These are phyloP conservation scores for Apophysomyces ossiformis DNA, from an alignment of 371 early-diverging fungal genomes.

Conservation along the genomic window DNA sequence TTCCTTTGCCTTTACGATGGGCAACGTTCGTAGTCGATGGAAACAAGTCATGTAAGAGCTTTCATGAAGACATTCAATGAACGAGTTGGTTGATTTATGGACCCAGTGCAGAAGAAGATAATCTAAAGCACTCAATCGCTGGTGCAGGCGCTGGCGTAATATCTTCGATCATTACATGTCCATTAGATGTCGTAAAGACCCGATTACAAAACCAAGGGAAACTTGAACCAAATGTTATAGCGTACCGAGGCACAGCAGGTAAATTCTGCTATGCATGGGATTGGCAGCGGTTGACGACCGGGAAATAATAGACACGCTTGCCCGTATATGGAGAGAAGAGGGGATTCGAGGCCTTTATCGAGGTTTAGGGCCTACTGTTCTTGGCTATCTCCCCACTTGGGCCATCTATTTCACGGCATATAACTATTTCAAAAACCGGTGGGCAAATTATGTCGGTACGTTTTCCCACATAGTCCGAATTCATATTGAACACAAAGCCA, in stretches of 20 bases:
- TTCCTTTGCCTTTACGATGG: conserved; percentile 18
- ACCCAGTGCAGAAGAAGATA: conserved; percentile 54
- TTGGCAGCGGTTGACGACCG: background rate
- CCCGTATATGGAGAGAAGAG: conserved; percentile 81
- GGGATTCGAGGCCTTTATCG: conserved; percentile 90
- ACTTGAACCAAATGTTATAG: conserved; percentile 27
- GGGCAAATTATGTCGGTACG: conserved; percentile 28
- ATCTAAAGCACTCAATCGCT: conserved; percentile 78
- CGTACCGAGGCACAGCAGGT: conserved; percentile 55
- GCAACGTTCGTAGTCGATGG: conserved; percentile 39
- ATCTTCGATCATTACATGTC: conserved; percentile 85
- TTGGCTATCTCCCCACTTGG: conserved; percentile 94
- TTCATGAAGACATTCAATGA: background rate
- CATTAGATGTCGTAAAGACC: conserved; percentile 95
- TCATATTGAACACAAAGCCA: background rate
- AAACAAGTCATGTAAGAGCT: conserved; percentile 40
- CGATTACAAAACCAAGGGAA: conserved; percentile 92
- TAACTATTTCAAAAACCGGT: conserved; percentile 64
- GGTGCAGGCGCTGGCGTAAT: conserved; percentile 87
- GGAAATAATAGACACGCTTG: conserved; percentile 59
- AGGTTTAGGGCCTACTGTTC: conserved; percentile 86
- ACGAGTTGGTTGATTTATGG: background rate
- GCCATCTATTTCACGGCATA: conserved; percentile 89
- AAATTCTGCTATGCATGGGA: background rate
- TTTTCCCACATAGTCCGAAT: background rate